Conservation (phyloP, 2,329 filamentous ascomycete genomes). For the Colletotrichum sp. region DNA sequence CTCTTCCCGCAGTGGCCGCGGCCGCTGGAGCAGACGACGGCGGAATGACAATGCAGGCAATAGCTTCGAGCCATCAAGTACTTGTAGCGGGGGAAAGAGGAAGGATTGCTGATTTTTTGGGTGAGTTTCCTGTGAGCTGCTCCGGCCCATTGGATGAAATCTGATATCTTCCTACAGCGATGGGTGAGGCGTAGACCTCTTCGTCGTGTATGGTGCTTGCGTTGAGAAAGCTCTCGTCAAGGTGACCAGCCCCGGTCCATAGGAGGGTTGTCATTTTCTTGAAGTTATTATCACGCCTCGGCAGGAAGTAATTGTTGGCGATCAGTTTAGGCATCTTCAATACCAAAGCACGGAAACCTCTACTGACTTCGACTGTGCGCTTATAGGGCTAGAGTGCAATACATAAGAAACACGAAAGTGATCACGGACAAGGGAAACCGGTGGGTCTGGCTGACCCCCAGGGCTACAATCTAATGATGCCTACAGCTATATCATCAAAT, state of each 20-base stretch:
- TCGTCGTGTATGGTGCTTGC: neutral
- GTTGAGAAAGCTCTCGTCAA: neutral
- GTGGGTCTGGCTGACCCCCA: fast-evolving
- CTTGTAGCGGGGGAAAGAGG: neutral
- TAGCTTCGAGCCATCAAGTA: neutral
- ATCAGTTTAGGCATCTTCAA: neutral
- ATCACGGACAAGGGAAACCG: neutral
- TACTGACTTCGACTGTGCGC: neutral
- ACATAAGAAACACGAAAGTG: neutral
- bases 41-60: neutral
- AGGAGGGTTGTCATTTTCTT: neutral
- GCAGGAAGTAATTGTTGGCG: neutral
- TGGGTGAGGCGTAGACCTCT: neutral
- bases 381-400: neutral
- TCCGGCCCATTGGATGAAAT: neutral
- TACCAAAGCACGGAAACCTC: neutral
- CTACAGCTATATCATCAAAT: neutral
- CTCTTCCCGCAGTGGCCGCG: neutral
- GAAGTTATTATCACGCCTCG: neutral
- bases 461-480: neutral
- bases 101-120: neutral
- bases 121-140: neutral
- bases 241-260: neutral
- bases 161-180: neutral
- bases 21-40: too few relatives aligned